Evolutionary conservation across 257 asterid species (phyloP), one percentile per base, ranked within the genome.

Genomic region (Capsicum chinense): DNA sequence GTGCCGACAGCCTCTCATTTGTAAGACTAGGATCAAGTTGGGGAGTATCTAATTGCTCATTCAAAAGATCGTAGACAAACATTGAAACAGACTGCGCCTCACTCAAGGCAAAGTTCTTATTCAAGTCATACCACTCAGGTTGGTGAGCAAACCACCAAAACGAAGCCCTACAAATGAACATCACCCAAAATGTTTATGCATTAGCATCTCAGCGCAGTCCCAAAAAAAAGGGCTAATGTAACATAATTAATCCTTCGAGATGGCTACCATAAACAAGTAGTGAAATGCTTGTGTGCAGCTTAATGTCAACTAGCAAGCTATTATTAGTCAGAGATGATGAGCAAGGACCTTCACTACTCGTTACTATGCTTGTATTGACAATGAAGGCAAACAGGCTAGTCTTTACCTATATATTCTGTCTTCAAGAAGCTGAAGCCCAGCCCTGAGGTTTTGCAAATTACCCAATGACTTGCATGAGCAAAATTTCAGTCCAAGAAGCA

Each of bases 361-460:
- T 66, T 7, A 33, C 73, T 44, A 66, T 66, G 73, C n/a, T 47
- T 33, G 73, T 6, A 66, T 12, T 66, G n/a, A 12, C 42, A 64
- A 11, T 66, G 73, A 7, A 66, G 47, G 47, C 4, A 66, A 66
- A 12, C 73, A 13, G 5, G 35, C 47, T 13, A 66, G 47, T 66
- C 47, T 60, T 68, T 90, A 94, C 99, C 99, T 89, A 85, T 92
- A 96, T 90, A 96, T 91, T 88, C 98, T 95, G 88, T 96, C 99
- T 86, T 96, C 99, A 67, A 93, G 94, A 85, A 96, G 93, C 89
- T 92, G 99, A 90, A 93, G 98, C 83, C 99, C 99, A 70, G 93
- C 83, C 90, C 85, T 91, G 89, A 92, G 92, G 85, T 90, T 92
- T 79, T 92, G 94, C 85, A 92, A 92, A 91, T 93, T 96, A 81